Evolutionary conservation across 2,329 filamentous ascomycete species (phyloP), one percentile per base, ranked within the genome.

Genomic region (Aaosphaeria arxii): DNA sequence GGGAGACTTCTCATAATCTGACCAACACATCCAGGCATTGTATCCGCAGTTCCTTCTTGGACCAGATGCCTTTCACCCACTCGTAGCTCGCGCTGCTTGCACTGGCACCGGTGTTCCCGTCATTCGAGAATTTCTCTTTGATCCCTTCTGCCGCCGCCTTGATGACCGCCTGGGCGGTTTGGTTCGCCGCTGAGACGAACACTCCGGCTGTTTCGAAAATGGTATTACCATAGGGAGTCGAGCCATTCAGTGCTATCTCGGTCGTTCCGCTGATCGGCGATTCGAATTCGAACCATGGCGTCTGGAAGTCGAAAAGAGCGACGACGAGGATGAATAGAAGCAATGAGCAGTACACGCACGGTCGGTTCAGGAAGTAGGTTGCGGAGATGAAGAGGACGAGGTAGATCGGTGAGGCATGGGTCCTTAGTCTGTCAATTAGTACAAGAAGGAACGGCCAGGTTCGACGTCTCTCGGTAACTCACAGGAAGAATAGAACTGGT

Each of bases 261-360:
- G 63, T 58, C 29, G 69, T 69, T 17, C 68, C 60, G 30, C 62
- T 40, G 35, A 71, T 57, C 54, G 89, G 82, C n/a, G 91, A 86
- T 59, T 91, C 85, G 71, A 97, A 86, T 59, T 91, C 85, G 71
- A 97, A 97, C 92, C 91, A 97, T 74, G 95, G 90, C 62, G 85
- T 88, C 58, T 78, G 81, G 63, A 96, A 88, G 75, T 97, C 92
- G 77, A 97, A 94, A 75, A 97, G 94, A 69, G 91, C 95, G 57
- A 91, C 82, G 77, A 96, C 95, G 59, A 99, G 89, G 61, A 97
- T 91, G 56, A 96, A 82, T 43, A 99, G 89, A 46, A 99, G 87
- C 53, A 96, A 85, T 52, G 91, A 96, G 82, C 94, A 99, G 80
- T 99, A 99, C 61, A 96, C 87, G 77, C 94, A 99, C 46, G 94